Percentiles rank a stretch among this genome's conserved stretches.
phyloP scores from a whole-genome alignment of 129 eudicot genomes.

The Flaveria brownii region DNA sequence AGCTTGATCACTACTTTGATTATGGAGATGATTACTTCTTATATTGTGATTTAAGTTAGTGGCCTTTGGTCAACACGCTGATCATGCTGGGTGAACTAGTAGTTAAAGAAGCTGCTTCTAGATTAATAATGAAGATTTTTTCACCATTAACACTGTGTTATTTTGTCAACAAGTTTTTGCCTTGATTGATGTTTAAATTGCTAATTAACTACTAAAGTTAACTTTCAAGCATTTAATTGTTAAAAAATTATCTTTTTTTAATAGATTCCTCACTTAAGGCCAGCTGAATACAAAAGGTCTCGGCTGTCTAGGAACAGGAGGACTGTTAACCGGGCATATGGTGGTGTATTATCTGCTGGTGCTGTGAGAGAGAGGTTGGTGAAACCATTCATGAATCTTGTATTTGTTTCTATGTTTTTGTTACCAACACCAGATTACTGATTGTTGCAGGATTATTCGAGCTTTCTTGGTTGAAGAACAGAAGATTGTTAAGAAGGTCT shows the following conservation, averaged over 20 bases:
- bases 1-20: neutral
- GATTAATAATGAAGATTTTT: too few species aligned
- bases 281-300: slow-evolving; percentile 51
- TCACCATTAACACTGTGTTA: neutral
- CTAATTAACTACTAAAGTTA: neutral
- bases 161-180: neutral
- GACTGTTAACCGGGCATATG: slow-evolving; percentile 64
- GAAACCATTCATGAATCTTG: neutral
- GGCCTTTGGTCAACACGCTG: neutral
- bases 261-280: slow-evolving; percentile 69
- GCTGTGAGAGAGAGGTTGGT: slow-evolving; percentile 61
- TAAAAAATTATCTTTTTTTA: neutral
- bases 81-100: neutral
- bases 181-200: neutral
- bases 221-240: neutral
- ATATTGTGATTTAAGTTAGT: neutral
- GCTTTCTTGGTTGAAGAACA: slow-evolving; percentile 66
- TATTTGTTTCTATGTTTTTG: neutral
- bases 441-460: slow-evolving; percentile 47
- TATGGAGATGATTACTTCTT: neutral
- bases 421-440: neutral
- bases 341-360: slow-evolving; percentile 56
- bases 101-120: neutral
- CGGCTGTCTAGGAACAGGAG: slow-evolving; percentile 55
- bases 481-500: slow-evolving; percentile 62